A percentile compares a stretch with the other conserved stretches of the same genome.
Evolutionary conservation across 2,329 filamentous ascomycete species (phyloP).

Genomic region (Colletotrichum orbiculare): DNA sequence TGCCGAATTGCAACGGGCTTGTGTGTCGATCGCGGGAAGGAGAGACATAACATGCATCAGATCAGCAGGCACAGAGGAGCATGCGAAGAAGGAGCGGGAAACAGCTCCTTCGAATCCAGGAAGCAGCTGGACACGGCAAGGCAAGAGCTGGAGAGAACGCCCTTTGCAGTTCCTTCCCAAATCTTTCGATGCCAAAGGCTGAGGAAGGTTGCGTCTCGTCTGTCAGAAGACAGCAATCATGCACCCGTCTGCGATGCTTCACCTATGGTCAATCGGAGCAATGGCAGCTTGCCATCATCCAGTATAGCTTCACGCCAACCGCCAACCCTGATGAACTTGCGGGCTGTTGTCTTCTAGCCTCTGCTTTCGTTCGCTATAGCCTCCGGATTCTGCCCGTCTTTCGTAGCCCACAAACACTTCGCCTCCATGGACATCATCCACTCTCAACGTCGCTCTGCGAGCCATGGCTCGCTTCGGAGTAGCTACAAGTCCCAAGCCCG

Average conservation of each 20-base stretch:
- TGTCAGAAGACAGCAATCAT: too few species aligned
- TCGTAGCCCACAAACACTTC: background rate
- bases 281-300: slow-evolving; percentile 9
- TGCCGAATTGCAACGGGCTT: too few species aligned
- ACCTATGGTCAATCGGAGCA: background rate
- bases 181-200: too few species aligned
- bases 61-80: too few species aligned
- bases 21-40: too few species aligned
- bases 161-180: too few species aligned
- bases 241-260: background rate
- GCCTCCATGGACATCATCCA: slow-evolving; percentile 45
- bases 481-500: slow-evolving; percentile 45
- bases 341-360: background rate
- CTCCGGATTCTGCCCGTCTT: slow-evolving; percentile 12
- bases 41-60: too few species aligned
- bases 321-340: slow-evolving; percentile 1
- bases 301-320: slow-evolving; percentile 27
- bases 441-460: slow-evolving; percentile 48
- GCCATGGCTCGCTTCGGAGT: slow-evolving; percentile 52
- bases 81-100: too few species aligned
- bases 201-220: too few species aligned
- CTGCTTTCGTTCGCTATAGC: slow-evolving; percentile 23
- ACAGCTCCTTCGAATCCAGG: too few species aligned
- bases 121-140: too few species aligned
- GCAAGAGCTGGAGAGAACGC: too few species aligned